Evolutionary conservation across 257 asterid species (phyloP), one percentile per base, ranked within the genome.

Genomic region (Cinchona pubescens): DNA sequence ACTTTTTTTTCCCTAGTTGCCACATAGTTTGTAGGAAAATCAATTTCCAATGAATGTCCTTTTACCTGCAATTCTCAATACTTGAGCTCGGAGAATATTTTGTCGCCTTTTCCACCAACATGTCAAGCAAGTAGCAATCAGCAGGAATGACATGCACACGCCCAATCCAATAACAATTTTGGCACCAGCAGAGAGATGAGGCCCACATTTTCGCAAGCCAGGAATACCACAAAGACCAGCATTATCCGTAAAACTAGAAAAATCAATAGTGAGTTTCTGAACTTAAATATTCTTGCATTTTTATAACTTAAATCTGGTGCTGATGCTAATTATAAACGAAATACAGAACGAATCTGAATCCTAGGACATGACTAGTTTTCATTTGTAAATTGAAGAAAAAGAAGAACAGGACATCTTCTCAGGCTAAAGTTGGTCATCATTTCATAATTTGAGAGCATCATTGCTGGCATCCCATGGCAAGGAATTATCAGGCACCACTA

Each of bases 21-120:
- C 2, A 13, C 61, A 9, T 14, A 71, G 0, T 21, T 15, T 2
- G 1, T 60, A 46, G 46, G 34, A 65, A 63, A 67, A 46, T 48
- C 51, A 51, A n/a, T 61, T 63, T 63, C 21, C 51, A 65, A 49
- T 15, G 65, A 30, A 60, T 42, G 79, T 69, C 62, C 72, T 79
- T n/a, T n/a, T 80, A 92, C 99, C 96, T 45, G 98, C 96, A 42
- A 91, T 87, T 88, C 90, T 88, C n/a, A n/a, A n/a, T n/a, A n/a
- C n/a, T 81, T 91, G 96, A 78, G 97, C 81, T 72, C 98, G 93
- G 67, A 95, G 94, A 83, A 95, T 86, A 76, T 92, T 95, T 85
- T 92, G 92, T 51, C 96, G 80, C 81, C 98, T 83, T 85, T 91
- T 95, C 99, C 98, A 92, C 99, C 99, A 92, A 76, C 94, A 86